Base-by-base conservation (phyloP, 441 rosid species). In the Brassica hybrid region DNA sequence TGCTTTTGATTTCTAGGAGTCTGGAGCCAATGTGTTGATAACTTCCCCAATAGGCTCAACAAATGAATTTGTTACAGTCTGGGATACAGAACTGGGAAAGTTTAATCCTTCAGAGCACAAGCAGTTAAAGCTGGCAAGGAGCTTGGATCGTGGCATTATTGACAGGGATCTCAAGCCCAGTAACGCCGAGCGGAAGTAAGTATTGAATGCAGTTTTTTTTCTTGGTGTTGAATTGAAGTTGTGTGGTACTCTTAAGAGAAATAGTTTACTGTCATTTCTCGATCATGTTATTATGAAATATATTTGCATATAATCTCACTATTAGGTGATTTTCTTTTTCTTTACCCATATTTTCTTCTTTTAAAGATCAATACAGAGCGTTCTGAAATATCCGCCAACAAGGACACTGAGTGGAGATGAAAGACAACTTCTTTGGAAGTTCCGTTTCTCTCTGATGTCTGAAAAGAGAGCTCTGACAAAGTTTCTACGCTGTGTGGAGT, bases 111-210 rank as follows among this genome's bases (percentile, higher is more conserved):
- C 97, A 21, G 98, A 96, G 88, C 94, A 92, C 86, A 96, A 96
- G 88, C 97, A 96, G 82, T 82, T 96, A 63, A 96, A 96, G 88
- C 86, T 96, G 65, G 99, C 99, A 19, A 91, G 99, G 86, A 94
- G 99, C 87, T 84, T 96, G 83, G 88, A 93, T 60, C 96, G 97
- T 77, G 97, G 97, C 71, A 94, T 92, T 69, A 96, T 94, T 74
- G 97, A 96, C 84, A 94, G 94, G 88, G 98, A 96, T 88, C 92
- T 96, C 81, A 96, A 94, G 84, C 99, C 99, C 65, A 94, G 97
- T 75, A 36, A 70, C 73, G 80, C 79, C 10, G 98, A 94, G 78
- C 85, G 97, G 66, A 96, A 92, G 99, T 96, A 92, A 88, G 92
- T 76, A 36, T 41, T 7, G n/a, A 56, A 50, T 50, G 18, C 8